Percentiles rank a stretch among this genome's conserved stretches.
Conservation (phyloP, 1,139 yeast genomes). For the Yamadazyma pseudoaaseri region DNA sequence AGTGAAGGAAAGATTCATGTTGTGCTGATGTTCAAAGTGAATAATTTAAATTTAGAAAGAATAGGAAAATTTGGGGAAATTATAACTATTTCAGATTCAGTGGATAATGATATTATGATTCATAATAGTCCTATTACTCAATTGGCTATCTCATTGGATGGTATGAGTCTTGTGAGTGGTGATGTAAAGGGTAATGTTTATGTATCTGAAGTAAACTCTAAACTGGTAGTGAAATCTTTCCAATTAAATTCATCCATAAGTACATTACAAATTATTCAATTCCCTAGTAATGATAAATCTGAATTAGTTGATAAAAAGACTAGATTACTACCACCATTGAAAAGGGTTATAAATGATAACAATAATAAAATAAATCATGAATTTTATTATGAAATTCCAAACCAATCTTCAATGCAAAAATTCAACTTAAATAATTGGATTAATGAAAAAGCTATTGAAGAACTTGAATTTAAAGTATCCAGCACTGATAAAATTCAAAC, state of each 20-base stretch:
- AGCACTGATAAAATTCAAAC: neutral
- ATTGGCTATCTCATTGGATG: constrained; percentile 69
- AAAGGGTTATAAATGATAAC: constrained; percentile 51
- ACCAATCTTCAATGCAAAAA: neutral
- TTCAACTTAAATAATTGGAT: constrained; percentile 41
- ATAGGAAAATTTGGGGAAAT: constrained; percentile 58
- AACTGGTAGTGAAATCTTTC: constrained; percentile 69
- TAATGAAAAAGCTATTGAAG: constrained; percentile 47
- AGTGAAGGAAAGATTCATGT: constrained; percentile 59
- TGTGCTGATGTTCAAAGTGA: constrained; percentile 51
- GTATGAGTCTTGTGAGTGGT: constrained; percentile 71
- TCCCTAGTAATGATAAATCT: constrained; percentile 16
- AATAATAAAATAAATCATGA: constrained; percentile 17
- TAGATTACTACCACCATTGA: constrained; percentile 52
- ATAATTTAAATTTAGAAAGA: constrained; percentile 48
- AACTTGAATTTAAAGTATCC: constrained; percentile 42
- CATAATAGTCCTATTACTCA: constrained; percentile 54
- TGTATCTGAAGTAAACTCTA: constrained; percentile 71
- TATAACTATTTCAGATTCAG: constrained; percentile 34
- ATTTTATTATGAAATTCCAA: constrained; percentile 3
- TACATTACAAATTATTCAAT: constrained; percentile 20
- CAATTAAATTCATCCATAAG: constrained; percentile 48
- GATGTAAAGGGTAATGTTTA: constrained; percentile 67
- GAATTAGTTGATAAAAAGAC: constrained; percentile 36
- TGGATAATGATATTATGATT: constrained; percentile 54